These are phyloP conservation scores for Decorospora gaudefroyi DNA, from an alignment of 2,329 filamentous ascomycete genomes.

Conservation along the genomic window DNA sequence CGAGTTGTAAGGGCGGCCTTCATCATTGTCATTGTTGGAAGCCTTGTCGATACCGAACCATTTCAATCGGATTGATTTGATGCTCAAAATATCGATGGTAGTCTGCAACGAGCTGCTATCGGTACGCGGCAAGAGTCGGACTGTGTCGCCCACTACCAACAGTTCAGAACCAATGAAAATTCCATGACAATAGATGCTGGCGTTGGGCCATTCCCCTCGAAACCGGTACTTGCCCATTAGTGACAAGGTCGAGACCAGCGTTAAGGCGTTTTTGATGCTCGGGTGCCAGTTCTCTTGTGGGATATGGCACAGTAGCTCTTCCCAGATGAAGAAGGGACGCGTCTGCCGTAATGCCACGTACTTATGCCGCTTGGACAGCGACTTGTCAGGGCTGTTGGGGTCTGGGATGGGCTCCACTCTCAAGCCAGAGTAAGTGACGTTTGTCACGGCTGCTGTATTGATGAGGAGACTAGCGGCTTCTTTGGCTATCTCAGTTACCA, in stretches of 20 bases:
- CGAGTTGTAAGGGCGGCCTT: constrained; percentile 53
- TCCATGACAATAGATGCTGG: constrained; percentile 57
- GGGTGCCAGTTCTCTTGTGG: constrained; percentile 54
- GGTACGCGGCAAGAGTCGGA: constrained; percentile 56
- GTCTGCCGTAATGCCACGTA: constrained; percentile 60
- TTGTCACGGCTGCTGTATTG: constrained; percentile 46
- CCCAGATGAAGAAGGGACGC: constrained; percentile 61
- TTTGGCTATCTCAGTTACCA: constrained; percentile 58
- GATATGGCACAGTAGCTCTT: constrained; percentile 53
- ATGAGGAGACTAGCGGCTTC: constrained; percentile 51
- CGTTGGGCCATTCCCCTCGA: constrained; percentile 59
- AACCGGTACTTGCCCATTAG: constrained; percentile 59
- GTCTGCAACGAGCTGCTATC: constrained; percentile 16
- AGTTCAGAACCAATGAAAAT: constrained; percentile 63
- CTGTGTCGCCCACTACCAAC: constrained; percentile 58
- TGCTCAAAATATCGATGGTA: constrained; percentile 57
- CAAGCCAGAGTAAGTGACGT: constrained; percentile 58
- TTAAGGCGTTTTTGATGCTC: constrained; percentile 60
- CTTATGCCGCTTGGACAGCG: constrained; percentile 57
- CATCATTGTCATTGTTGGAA: constrained; percentile 53
- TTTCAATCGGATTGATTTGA: constrained; percentile 58
- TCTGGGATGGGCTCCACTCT: constrained; percentile 62
- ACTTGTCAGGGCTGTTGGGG: constrained; percentile 57
- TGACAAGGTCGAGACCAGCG: constrained; percentile 58
- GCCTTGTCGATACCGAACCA: constrained; percentile 55